phyloP scores from a whole-genome alignment of 2,329 filamentous ascomycete genomes.

The Beauveria scarabaeidicola region DNA sequence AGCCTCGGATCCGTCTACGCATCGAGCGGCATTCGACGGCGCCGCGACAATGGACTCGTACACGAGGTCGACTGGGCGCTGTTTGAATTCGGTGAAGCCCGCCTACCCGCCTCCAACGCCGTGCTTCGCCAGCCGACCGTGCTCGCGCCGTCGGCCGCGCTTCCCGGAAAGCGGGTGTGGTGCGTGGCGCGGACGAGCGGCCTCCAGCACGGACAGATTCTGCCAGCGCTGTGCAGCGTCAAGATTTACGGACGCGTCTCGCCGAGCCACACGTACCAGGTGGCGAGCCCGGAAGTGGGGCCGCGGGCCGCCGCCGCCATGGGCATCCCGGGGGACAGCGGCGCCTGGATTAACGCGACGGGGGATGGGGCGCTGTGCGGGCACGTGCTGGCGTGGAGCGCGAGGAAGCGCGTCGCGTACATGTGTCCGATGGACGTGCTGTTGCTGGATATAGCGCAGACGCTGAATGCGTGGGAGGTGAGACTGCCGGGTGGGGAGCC shows the following conservation, averaged over 20 bases:
- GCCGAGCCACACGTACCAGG: constrained; percentile 63
- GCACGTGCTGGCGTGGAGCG: constrained; percentile 83
- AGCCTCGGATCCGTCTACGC: constrained; percentile 78
- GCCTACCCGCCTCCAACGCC: constrained; percentile 63
- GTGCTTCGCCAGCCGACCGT: constrained; percentile 55
- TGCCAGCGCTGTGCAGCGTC: constrained; percentile 70
- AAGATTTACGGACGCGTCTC: constrained; percentile 79
- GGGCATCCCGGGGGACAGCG: constrained; percentile 78
- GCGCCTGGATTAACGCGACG: constrained; percentile 85
- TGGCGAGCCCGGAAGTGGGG: constrained; percentile 33
- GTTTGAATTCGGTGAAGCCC: constrained; percentile 66
- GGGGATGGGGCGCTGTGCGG: constrained; percentile 73
- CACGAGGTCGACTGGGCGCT: constrained; percentile 97
- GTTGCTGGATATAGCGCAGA: constrained; percentile 74
- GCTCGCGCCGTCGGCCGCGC: constrained; percentile 48
- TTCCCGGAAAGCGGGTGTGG: constrained; percentile 73
- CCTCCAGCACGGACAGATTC: constrained; percentile 68
- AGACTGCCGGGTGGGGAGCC: constrained; percentile 55
- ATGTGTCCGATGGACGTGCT: constrained; percentile 93
- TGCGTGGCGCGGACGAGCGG: constrained; percentile 85
- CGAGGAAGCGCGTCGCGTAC: constrained; percentile 73
- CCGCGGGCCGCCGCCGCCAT: constrained; percentile 29
- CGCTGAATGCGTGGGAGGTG: constrained; percentile 62
- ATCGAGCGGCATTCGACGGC: constrained; percentile 78
- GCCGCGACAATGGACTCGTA: constrained; percentile 59